Base-by-base conservation (phyloP, 2,329 filamentous ascomycete genomes). In the Xylaria hypoxylon region DNA sequence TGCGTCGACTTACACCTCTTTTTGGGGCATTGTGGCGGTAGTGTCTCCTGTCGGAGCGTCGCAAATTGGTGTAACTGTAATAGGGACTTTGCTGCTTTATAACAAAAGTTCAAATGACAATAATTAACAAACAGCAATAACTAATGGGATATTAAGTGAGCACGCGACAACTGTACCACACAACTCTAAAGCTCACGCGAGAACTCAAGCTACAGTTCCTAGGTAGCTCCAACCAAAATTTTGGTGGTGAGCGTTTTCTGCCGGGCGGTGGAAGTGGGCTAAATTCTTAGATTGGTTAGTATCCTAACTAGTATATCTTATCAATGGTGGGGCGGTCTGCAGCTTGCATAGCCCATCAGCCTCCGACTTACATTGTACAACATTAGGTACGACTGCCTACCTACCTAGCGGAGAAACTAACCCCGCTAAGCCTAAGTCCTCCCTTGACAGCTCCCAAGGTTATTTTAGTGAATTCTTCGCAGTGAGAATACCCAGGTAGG, bases 161-260 rank as follows among this genome's bases (percentile, higher is more conserved):
- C n/a, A 42, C 24, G 52, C 42, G 35, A 55, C 55, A 59, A 35
- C 48, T 17, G 6, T 31, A 38, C 19, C 13, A 48, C 17, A 53
- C 51, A 44, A 51, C 56, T 55, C 28, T 56, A 19, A 38, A 69
- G 65, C 65, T 59, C 35, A 55, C 48, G 52, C 57, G 10, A 8
- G 31, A 60, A 45, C 31, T 50, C n/a, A 17, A 47, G 51, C 19
- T 40, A 24, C n/a, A 47, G 26, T n/a, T 13, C 1, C 33, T 35
- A 35, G 10, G 2, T 53, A 65, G 64, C 68, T 68, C 19, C 59
- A 61, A 51, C 64, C 64, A 71, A 73, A 74, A 73, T 73, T 74
- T 74, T 73, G 64, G 73, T 67, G 72, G 73, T 55, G 71, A 71
- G 35, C 58, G 35, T 61, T 68, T 74, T 74, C 71, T 74, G 73